Percentiles rank a stretch among this genome's conserved stretches.
These are phyloP conservation scores for Paramecium octaurelia DNA, from an alignment of 73 alveolate species.

Conservation along the genomic window DNA sequence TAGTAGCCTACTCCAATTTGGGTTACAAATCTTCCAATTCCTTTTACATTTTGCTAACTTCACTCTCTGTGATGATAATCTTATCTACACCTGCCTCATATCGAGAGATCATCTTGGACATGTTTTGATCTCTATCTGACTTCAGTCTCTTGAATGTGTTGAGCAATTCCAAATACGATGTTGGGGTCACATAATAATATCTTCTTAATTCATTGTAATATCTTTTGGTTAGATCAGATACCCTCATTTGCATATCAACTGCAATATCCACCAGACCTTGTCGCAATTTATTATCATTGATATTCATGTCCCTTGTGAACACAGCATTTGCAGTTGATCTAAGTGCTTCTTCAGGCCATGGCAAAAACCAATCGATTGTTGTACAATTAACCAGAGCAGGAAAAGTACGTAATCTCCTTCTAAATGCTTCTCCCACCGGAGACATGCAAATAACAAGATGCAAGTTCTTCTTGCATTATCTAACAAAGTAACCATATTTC, in stretches of 20 bases:
- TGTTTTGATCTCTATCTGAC: conserved; percentile 53
- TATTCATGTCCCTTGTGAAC: neutral
- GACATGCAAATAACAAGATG: conserved; percentile 66
- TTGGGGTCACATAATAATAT: conserved; percentile 99
- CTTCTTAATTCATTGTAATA: conserved; percentile 68
- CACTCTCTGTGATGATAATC: conserved; percentile 79
- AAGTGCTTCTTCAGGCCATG: conserved; percentile 78
- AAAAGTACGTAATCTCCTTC: conserved; percentile 70
- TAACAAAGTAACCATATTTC: conserved; percentile 66
- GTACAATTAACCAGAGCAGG: conserved; percentile 77
- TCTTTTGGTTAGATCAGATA: conserved; percentile 54
- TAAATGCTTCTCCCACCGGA: conserved; percentile 71
- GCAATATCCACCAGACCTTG: conserved; percentile 59
- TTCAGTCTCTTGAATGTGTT: conserved; percentile 92
- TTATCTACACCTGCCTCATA: conserved; percentile 86
- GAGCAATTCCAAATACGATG: conserved; percentile 96
- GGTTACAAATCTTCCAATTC: conserved; percentile 90
- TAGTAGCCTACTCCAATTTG: conserved; percentile 74
- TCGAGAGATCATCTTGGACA: conserved; percentile 43
- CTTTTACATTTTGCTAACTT: conserved; percentile 83
- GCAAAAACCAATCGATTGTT: conserved; percentile 78
- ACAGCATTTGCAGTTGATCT: conserved; percentile 63
- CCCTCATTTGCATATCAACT: conserved; percentile 63
- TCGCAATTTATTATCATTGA: conserved; percentile 12
- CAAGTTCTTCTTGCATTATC: conserved; percentile 49